phyloP scores from a whole-genome alignment of 164 flowering plant species.

The Macadamia tetraphylla region DNA sequence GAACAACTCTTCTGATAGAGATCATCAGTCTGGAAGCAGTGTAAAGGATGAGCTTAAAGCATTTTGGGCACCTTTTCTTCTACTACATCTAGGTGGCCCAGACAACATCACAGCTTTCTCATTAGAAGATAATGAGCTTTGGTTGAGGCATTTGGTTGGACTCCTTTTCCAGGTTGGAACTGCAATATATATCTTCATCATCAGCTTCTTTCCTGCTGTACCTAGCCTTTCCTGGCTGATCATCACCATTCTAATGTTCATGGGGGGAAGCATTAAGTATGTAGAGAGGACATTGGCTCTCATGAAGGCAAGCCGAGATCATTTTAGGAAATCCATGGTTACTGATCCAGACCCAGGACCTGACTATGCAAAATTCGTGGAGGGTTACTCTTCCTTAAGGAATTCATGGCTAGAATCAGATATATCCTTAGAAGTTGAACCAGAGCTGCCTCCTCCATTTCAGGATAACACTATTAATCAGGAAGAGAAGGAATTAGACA shows the following conservation, averaged over 20 bases:
- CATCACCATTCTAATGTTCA: conserved; percentile 26
- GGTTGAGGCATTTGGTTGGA: too few relatives aligned
- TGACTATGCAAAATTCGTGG: conserved; percentile 31
- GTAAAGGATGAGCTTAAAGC: neutral
- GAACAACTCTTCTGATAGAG: too few relatives aligned
- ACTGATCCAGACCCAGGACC: conserved; percentile 28
- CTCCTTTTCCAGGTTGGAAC: too few relatives aligned
- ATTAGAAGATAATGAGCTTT: too few relatives aligned
- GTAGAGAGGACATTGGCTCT: neutral
- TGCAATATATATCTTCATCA: neutral
- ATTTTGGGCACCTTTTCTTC: too few relatives aligned
- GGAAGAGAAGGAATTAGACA: neutral
- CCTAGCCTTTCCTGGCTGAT: conserved; percentile 8
- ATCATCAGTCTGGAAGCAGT: neutral
- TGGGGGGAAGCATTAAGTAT: conserved; percentile 34
- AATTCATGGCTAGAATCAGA: neutral
- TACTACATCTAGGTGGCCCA: too few relatives aligned
- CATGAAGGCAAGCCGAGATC: conserved; percentile 22
- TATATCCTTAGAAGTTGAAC: too few relatives aligned
- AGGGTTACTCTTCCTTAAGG: conserved; percentile 21
- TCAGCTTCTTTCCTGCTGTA: neutral
- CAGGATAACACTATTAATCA: conserved; percentile 1
- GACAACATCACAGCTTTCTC: too few relatives aligned
- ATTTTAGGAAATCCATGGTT: conserved; percentile 22
- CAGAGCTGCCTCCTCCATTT: too few relatives aligned